These are phyloP conservation scores for Hymenoscyphus albidus DNA, from an alignment of 2,329 filamentous ascomycete species.

Conservation along the genomic window DNA sequence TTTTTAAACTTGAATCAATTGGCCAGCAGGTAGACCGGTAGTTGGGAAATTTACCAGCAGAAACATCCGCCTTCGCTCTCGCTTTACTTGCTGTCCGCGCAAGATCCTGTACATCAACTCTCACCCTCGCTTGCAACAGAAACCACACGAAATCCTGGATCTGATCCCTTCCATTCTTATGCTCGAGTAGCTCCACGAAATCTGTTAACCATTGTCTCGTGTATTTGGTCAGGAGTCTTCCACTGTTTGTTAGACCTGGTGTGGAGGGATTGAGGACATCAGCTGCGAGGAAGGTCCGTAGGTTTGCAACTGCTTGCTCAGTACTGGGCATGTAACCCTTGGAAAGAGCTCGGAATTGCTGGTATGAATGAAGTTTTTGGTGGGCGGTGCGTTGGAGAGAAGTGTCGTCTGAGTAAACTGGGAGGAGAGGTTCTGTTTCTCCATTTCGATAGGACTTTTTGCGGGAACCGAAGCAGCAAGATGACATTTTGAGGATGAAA, in stretches of 20 bases:
- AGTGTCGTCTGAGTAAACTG: constrained; percentile 80
- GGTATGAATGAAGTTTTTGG: constrained; percentile 88
- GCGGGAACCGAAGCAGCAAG: constrained; percentile 33
- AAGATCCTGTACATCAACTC: constrained; percentile 63
- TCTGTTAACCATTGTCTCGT: constrained; percentile 70
- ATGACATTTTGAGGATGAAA: constrained; percentile 28
- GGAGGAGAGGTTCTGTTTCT: constrained; percentile 64
- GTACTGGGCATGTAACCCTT: constrained; percentile 92
- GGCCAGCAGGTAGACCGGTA: not conserved
- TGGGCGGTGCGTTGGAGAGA: constrained; percentile 71
- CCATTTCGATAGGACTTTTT: constrained; percentile 28
- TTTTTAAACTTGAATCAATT: not conserved
- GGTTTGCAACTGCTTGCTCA: constrained; percentile 73
- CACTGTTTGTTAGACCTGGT: constrained; percentile 71
- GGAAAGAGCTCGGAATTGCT: constrained; percentile 78
- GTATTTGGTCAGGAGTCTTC: constrained; percentile 68
- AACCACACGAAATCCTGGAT: constrained; percentile 93
- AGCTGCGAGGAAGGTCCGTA: constrained; percentile 73
- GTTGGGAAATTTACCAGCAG: constrained; percentile 53
- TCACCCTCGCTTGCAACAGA: constrained; percentile 67
- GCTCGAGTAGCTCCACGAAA: constrained; percentile 73
- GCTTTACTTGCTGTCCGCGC: constrained; percentile 56
- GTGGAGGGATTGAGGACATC: constrained; percentile 75
- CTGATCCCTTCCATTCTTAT: constrained; percentile 82
- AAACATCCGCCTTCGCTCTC: constrained; percentile 66